Conservation (phyloP, 2,329 filamentous ascomycete species). For the Rhynchosporium agropyri region DNA sequence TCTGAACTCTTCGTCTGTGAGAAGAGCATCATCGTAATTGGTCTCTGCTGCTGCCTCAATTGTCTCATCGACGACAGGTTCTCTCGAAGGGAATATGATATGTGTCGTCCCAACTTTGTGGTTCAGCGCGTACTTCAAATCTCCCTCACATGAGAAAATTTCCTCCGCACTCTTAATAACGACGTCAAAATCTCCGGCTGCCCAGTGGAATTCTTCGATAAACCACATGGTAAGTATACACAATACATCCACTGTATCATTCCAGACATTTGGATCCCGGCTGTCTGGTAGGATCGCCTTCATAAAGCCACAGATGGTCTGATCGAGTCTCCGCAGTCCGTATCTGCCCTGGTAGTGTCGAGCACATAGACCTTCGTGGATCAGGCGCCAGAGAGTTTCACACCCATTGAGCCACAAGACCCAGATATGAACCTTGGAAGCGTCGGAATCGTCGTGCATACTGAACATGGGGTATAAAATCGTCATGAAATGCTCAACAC, state of each 20-base stretch:
- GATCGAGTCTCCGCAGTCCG: background rate
- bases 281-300: no score
- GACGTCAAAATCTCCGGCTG: background rate
- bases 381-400: background rate
- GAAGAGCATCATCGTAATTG: no score
- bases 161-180: background rate
- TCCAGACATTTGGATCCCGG: no score
- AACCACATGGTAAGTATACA: background rate
- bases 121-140: background rate
- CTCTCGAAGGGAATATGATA: background rate
- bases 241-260: background rate
- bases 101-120: background rate
- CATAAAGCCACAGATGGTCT: no score
- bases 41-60: no score
- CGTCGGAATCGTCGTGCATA: background rate
- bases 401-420: background rate
- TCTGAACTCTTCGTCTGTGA: no score
- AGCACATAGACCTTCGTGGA: background rate
- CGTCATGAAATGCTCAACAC: background rate
- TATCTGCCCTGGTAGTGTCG: no score
- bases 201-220: background rate
- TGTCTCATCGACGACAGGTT: background rate
- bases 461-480: slow-evolving; percentile 2
- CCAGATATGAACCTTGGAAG: background rate
- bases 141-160: background rate